Evolutionary conservation across 1,284 basidiomycete genomes (phyloP).

Genomic region (Butyriboletus appendiculatus): DNA sequence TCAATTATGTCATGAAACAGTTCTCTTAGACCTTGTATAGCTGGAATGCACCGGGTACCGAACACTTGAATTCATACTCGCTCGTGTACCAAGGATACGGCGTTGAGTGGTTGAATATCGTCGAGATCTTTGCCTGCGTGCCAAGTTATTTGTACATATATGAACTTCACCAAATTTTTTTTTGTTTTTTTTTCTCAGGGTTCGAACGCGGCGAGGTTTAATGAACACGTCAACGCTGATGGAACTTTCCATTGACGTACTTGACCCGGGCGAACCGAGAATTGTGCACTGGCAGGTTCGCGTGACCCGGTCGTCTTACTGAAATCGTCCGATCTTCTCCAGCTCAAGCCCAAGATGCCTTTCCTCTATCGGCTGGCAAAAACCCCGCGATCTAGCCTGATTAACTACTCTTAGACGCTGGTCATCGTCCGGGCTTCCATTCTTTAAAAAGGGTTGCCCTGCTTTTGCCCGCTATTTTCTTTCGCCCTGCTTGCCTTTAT

Average conservation of each 20-base stretch:
- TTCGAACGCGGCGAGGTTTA: conserved; percentile 23
- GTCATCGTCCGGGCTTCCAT: conserved; percentile 39
- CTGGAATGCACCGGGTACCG: conserved; percentile 34
- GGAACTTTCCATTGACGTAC: conserved; percentile 39
- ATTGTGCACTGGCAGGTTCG: conserved; percentile 24
- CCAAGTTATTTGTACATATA: conserved; percentile 38
- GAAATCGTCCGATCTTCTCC: conserved; percentile 27
- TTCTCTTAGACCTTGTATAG: conserved; percentile 28
- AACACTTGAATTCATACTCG: conserved; percentile 17
- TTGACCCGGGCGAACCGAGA: conserved; percentile 27
- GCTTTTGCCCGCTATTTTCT: conserved; percentile 36
- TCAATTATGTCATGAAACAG: conserved; percentile 15
- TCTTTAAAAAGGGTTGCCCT: conserved; percentile 45
- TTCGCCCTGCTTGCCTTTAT: conserved; percentile 36
- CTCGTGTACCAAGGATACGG: conserved; percentile 6
- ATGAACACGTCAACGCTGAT: conserved; percentile 37
- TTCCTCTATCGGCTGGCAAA: conserved; percentile 38
- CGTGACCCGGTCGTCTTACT: conserved; percentile 27
- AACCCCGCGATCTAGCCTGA: conserved; percentile 44
- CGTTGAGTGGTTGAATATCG: conserved; percentile 9
- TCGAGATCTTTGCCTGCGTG: conserved; percentile 15
- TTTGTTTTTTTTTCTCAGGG: conserved; percentile 28
- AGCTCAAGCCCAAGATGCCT: conserved; percentile 21
- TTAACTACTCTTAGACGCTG: conserved; percentile 40
- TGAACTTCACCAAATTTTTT: conserved; percentile 28